Evolutionary conservation across 2,329 filamentous ascomycete species (phyloP), one percentile per base, ranked within the genome.

Genomic region (Fusarium annulatum): DNA sequence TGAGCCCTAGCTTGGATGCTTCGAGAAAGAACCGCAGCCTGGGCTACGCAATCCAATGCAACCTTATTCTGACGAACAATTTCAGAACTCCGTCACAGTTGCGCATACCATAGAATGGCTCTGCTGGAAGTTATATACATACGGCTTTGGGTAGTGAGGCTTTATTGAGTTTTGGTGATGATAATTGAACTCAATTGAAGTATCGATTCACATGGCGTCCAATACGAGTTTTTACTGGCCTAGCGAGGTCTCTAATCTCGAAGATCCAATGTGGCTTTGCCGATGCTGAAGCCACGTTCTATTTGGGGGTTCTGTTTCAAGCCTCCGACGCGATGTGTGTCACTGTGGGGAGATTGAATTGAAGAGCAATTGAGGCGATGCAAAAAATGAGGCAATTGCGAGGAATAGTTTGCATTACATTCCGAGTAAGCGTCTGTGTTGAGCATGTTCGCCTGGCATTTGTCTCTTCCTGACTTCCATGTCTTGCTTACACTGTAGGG

Each of bases 181-280:
- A 26, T 26, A 38, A 53, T n/a, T 12, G 34, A 39, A 36, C 42
- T n/a, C 10, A 49, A 49, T 58, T 49, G 19, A 36, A 58, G 53
- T 57, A 46, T 28, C 23, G 30, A 58, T 49, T 58, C 23, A 58
- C 30, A 49, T 58, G 41, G 55, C 33, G 55, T 30, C 10, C 38
- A 45, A 28, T 19, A 23, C 45, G 39, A 57, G 39, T n/a, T 67
- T 30, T 57, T 33, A 60, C 64, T 67, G 55, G 23, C 28, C 53
- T 45, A 42, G 41, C 38, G 5, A 18, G 23, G 46, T 18, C 23
- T 45, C 36, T 41, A 56, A 58, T 69, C 56, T 64, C 42, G 28
- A n/a, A 26, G 41, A 51, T 42, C 41, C 60, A 70, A 48, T 69
- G 67, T 69, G 65, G 66, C 66, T 69, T 43, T 43, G 30, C 52